Percentiles rank a stretch among this genome's conserved stretches.
Conservation (phyloP, 1,284 basidiomycete genomes). For the Leccinum olivaceoglutinosum region DNA sequence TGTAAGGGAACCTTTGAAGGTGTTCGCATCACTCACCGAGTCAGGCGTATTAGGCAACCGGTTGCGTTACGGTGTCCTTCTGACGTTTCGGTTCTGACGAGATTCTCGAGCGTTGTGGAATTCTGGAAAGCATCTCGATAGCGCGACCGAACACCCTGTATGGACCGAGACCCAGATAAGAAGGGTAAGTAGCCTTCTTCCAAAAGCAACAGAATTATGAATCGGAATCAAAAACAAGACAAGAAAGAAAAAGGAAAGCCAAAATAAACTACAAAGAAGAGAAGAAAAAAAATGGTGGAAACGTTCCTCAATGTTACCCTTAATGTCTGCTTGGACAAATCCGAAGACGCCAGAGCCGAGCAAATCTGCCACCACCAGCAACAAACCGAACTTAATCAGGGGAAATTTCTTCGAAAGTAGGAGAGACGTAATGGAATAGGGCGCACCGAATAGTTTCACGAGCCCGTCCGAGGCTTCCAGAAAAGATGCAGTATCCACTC, state of each 20-base stretch:
- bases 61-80: slow-evolving; percentile 47
- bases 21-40: slow-evolving; percentile 48
- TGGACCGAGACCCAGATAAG: slow-evolving; percentile 10
- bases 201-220: slow-evolving; percentile 8
- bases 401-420: slow-evolving; percentile 1
- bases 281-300: neutral
- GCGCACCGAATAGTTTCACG: slow-evolving; percentile 83
- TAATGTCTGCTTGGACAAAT: slow-evolving; percentile 88
- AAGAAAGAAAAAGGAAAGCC: neutral
- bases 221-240: slow-evolving; percentile 13
- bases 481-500: slow-evolving; percentile 82
- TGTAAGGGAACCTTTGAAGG: neutral
- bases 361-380: slow-evolving; percentile 51
- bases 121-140: slow-evolving; percentile 49
- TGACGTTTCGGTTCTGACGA: slow-evolving; percentile 65
- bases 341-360: slow-evolving; percentile 85
- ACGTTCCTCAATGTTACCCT: slow-evolving; percentile 79
- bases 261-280: neutral
- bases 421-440: slow-evolving; percentile 19
- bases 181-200: slow-evolving; percentile 5
- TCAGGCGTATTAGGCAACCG: slow-evolving; percentile 72
- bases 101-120: slow-evolving; percentile 74
- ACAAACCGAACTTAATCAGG: slow-evolving; percentile 11
- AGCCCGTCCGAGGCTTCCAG: slow-evolving; percentile 89
- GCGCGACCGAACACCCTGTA: slow-evolving; percentile 76